Evolutionary conservation across 2,329 filamentous ascomycete species (phyloP).

Genomic region (Knufia fluminis): DNA sequence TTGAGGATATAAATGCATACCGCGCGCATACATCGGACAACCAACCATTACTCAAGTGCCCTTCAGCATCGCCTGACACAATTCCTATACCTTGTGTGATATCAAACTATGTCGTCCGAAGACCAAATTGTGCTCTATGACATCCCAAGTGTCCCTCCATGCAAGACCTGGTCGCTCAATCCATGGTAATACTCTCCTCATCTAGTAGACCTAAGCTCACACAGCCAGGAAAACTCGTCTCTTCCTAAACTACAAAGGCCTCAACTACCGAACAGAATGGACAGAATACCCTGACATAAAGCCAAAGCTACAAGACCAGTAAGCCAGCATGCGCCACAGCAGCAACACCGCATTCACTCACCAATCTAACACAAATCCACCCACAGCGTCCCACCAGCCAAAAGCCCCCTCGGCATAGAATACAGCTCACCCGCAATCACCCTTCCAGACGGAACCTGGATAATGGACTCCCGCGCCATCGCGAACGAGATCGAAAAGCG

Average conservation of each 20-base stretch:
- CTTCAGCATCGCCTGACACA: no score
- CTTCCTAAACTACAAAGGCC: slow-evolving; percentile 56
- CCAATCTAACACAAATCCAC: slow-evolving; percentile 8
- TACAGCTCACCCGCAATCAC: slow-evolving; percentile 51
- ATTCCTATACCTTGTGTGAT: no score
- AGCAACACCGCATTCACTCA: not conserved
- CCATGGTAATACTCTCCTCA: slow-evolving; percentile 53
- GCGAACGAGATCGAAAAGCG: slow-evolving; percentile 48
- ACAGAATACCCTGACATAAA: slow-evolving; percentile 59
- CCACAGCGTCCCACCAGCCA: slow-evolving; percentile 39
- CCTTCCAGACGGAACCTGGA: slow-evolving; percentile 47
- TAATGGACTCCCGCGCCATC: slow-evolving; percentile 58
- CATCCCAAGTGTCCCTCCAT: slow-evolving; percentile 46
- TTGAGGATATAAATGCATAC: no score
- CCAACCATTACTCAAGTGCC: no score
- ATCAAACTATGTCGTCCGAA: slow-evolving; percentile 1
- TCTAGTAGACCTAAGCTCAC: not conserved
- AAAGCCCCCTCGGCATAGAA: slow-evolving; percentile 24
- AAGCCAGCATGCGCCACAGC: no score
- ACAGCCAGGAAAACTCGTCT: slow-evolving; percentile 45
- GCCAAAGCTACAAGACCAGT: slow-evolving; percentile 48
- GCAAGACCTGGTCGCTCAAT: slow-evolving; percentile 55
- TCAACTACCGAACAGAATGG: slow-evolving; percentile 62
- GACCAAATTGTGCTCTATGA: slow-evolving; percentile 49
- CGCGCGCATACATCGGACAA: no score